phyloP scores from a whole-genome alignment of 805 yeast species.

The Candida boleticola region DNA sequence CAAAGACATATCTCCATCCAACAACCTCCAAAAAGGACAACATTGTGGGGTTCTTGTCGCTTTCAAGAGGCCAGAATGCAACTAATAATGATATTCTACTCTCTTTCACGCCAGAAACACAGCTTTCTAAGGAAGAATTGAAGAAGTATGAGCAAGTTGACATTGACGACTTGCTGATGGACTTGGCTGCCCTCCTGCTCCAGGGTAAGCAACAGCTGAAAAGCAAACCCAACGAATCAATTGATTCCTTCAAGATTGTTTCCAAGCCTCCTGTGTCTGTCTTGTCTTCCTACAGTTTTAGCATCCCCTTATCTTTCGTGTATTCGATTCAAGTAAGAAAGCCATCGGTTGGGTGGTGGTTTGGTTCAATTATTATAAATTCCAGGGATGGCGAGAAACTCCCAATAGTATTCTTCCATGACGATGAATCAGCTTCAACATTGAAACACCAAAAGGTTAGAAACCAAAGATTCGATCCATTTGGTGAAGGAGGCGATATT shows the following conservation, averaged over 20 bases:
- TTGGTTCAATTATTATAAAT: slow-evolving; percentile 79
- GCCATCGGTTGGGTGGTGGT: slow-evolving; percentile 88
- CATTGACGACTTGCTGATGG: slow-evolving; percentile 27
- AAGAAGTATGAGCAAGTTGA: slow-evolving; percentile 51
- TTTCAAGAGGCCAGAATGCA: slow-evolving; percentile 53
- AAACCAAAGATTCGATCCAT: slow-evolving; percentile 71
- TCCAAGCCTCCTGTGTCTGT: slow-evolving; percentile 52
- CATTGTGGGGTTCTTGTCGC: slow-evolving; percentile 70
- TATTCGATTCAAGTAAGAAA: slow-evolving; percentile 81
- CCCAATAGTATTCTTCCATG: slow-evolving; percentile 91
- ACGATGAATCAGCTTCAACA: slow-evolving; percentile 79
- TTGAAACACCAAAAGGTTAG: slow-evolving; percentile 55
- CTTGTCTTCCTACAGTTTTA: slow-evolving; percentile 65
- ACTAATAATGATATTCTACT: slow-evolving; percentile 56
- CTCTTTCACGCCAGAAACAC: slow-evolving; percentile 66
- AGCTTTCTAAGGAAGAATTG: slow-evolving; percentile 44
- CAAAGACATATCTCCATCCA: slow-evolving; percentile 84
- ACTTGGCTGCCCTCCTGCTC: slow-evolving; percentile 17
- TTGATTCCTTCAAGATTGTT: slow-evolving; percentile 27
- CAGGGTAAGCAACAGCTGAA: background rate
- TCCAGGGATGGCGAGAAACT: slow-evolving; percentile 64
- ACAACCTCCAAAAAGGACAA: slow-evolving; percentile 71
- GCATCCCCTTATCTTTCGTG: slow-evolving; percentile 54
- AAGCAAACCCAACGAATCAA: background rate
- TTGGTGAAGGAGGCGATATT: slow-evolving; percentile 50